These are phyloP conservation scores for Penicillium verrucosum DNA, from an alignment of 2,329 filamentous ascomycete genomes.

Conservation along the genomic window DNA sequence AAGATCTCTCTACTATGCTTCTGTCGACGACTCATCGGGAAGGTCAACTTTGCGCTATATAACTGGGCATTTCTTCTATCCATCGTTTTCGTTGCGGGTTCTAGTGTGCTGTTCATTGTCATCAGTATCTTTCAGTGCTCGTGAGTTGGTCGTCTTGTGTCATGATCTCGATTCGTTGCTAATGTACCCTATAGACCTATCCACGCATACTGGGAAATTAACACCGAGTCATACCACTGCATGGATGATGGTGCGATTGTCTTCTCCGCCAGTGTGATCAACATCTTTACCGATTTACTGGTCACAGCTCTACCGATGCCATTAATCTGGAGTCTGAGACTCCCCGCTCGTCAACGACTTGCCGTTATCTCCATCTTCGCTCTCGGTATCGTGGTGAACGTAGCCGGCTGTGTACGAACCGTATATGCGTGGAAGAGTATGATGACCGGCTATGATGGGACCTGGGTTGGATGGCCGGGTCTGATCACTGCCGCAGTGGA, in stretches of 20 bases:
- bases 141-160: conserved; percentile 27
- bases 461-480: conserved; percentile 37
- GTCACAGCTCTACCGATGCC: conserved; percentile 40
- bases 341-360: conserved; percentile 36
- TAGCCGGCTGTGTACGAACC: conserved; percentile 35
- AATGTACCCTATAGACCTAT: conserved; percentile 26
- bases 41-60: conserved; percentile 26
- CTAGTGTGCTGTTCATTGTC: conserved; percentile 32
- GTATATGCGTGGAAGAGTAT: conserved; percentile 36
- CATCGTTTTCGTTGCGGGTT: conserved; percentile 33
- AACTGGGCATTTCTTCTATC: conserved; percentile 25
- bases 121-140: conserved; percentile 41
- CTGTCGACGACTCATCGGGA: conserved; percentile 34
- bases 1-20: conserved; percentile 42
- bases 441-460: conserved; percentile 32
- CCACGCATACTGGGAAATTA: conserved; percentile 34
- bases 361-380: conserved; percentile 41
- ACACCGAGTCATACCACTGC: conserved; percentile 26
- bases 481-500: conserved; percentile 33
- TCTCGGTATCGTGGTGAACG: conserved; percentile 36
- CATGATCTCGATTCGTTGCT: neutral
- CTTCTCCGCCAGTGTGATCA: conserved; percentile 37
- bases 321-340: conserved; percentile 40
- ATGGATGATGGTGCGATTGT: conserved; percentile 29
- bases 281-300: conserved; percentile 38